Evolutionary conservation across 2,329 filamentous ascomycete species (phyloP), one percentile per base, ranked within the genome.

Genomic region (Onygenales sp.): DNA sequence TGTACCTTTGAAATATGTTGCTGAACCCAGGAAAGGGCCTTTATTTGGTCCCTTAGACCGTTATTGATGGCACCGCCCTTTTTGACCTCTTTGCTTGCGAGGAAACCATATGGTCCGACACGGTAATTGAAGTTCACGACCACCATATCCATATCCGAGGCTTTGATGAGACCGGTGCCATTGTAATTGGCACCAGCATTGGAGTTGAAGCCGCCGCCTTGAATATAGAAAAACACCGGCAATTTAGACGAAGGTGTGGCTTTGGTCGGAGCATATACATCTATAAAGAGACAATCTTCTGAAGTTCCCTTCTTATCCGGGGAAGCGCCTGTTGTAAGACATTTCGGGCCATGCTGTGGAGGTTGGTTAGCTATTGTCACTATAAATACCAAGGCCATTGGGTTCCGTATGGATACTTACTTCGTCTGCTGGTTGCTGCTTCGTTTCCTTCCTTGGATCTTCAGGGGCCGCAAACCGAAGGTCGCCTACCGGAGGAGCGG

Each of bases 81-180:
- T 34, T 69, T 58, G 1, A 84, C 67, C 59, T 85, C 77, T 13
- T 77, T 70, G 52, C 81, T 74, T 1, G 81, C 79, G 10, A 91
- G 74, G 63, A 90, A 91, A 0, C 87, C 87, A 59, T 83, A 89
- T 0, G 80, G 77, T 0, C 86, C 86, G 9, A 91, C 85, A 4
- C 87, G 82, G 64, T 91, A 90, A 68, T 89, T 90, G 68, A 88
- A 78, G 8, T 77, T 84, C 2, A 91, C 84, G 0, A 88, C 80
- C 0, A 91, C 70, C 31, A 89, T 83, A 46, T 79, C 74, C 54
- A 78, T 70, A 39, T 76, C 73, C 14, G 80, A 79, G 0, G 82
- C 83, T 33, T 74, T 64, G 32, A 84, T 74, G n/a, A 90, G 67
- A 0, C 78, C 80, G 1, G 75, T 77, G 0, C 80, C 84, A 58